Conservation (phyloP, 306 rosid genomes). For the Lotus japonicus region DNA sequence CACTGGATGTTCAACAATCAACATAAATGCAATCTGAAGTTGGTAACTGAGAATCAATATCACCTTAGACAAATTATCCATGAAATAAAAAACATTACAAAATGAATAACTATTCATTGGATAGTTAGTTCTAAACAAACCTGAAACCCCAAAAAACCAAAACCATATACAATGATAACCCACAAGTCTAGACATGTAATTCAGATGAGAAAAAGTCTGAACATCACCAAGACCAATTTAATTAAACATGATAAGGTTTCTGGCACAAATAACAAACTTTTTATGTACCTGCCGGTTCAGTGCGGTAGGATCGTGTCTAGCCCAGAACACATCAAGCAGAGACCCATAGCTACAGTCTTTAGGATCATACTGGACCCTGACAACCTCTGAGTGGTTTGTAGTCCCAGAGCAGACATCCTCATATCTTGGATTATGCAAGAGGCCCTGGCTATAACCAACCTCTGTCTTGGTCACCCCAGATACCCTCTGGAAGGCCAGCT, state of each 20-base stretch:
- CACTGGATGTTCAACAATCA: neutral
- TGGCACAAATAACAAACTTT: neutral
- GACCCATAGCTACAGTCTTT: conserved; percentile 51
- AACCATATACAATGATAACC: neutral
- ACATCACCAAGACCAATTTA: neutral
- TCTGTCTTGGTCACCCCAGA: conserved; percentile 83
- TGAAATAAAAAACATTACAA: neutral
- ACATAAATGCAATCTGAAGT: neutral
- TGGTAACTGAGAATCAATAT: neutral
- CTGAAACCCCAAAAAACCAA: neutral
- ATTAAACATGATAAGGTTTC: neutral
- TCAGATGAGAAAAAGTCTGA: neutral
- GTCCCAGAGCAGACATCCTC: conserved; percentile 66
- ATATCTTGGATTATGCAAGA: conserved; percentile 59
- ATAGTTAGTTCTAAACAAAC: neutral
- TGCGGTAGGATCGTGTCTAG: conserved; percentile 78
- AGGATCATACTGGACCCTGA: conserved; percentile 78
- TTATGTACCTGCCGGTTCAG: conserved; percentile 69
- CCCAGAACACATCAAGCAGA: conserved; percentile 68
- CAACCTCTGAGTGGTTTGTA: conserved; percentile 69
- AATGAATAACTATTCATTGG: neutral
- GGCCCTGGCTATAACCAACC: conserved; percentile 82
- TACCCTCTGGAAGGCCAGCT: conserved; percentile 76
- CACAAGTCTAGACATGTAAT: neutral
- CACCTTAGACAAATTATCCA: conserved; percentile 3